Conservation (phyloP, 352 stramenopile genomes). For the Pythium apleroticum region DNA sequence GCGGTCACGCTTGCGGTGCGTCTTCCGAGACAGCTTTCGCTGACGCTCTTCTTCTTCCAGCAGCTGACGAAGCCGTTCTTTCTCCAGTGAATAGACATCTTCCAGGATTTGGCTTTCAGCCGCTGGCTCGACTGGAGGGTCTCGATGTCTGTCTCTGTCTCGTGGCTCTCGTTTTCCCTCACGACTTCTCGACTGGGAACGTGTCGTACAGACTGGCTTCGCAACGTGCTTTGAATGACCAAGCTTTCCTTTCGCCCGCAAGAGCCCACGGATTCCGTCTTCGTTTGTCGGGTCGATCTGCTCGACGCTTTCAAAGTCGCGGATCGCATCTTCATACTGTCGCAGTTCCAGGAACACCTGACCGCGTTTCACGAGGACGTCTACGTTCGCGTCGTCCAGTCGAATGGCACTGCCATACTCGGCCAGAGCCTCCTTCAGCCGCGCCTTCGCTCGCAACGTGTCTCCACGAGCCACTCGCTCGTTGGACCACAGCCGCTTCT, state of each 20-base stretch:
- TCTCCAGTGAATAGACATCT: conserved; percentile 19
- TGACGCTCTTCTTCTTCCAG: conserved; percentile 33
- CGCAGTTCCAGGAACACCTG: conserved; percentile 26
- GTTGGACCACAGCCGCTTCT: conserved; percentile 40
- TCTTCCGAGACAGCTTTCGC: conserved; percentile 17
- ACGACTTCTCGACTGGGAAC: conserved; percentile 6
- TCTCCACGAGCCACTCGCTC: conserved; percentile 32
- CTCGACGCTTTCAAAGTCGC: conserved; percentile 34
- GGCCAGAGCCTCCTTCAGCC: conserved; percentile 31
- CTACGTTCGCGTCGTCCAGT: conserved; percentile 30
- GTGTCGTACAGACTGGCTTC: not conserved
- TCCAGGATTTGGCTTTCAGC: not conserved
- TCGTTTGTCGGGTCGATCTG: conserved; percentile 25
- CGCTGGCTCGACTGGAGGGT: not conserved
- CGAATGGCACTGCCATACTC: conserved; percentile 43
- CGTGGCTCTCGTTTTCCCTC: not conserved
- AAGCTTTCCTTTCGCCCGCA: conserved; percentile 28
- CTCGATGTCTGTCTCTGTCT: not conserved
- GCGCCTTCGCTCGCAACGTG: conserved; percentile 27
- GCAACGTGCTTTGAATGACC: conserved; percentile 21
- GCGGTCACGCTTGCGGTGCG: not conserved
- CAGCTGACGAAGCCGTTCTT: conserved; percentile 34
- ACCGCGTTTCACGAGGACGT: conserved; percentile 28
- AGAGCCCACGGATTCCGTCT: conserved; percentile 17
- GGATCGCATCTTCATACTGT: conserved; percentile 38